phyloP scores from a whole-genome alignment of 306 rosid genomes.

The Notholithocarpus densiflorus region DNA sequence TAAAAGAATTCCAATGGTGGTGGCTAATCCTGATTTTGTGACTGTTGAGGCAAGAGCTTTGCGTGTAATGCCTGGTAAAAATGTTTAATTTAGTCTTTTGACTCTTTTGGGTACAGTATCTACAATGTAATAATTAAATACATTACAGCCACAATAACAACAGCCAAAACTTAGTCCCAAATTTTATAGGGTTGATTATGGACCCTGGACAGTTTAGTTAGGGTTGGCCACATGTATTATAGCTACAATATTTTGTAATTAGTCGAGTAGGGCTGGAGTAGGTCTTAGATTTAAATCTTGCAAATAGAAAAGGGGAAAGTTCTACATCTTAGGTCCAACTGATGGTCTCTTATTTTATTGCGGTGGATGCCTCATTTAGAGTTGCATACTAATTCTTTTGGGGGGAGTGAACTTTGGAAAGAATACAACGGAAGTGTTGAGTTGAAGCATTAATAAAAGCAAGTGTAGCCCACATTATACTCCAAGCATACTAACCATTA shows the following conservation, averaged over 20 bases:
- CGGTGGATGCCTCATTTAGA: background rate
- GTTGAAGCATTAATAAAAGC: background rate
- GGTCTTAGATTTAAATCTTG: background rate
- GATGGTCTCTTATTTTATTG: background rate
- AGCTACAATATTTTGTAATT: background rate
- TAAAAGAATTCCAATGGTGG: slow-evolving; percentile 90
- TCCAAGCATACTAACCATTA: no score
- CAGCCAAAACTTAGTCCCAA: no score
- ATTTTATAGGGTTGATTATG: no score
- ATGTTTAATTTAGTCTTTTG: slow-evolving; percentile 13
- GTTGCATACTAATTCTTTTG: background rate
- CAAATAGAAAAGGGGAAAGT: background rate
- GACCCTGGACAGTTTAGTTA: no score
- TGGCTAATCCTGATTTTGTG: slow-evolving; percentile 95
- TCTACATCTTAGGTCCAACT: background rate
- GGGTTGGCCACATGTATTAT: no score
- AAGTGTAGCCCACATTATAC: background rate
- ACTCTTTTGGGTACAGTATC: background rate
- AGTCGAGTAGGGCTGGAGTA: background rate
- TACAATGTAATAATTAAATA: background rate
- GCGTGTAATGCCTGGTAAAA: slow-evolving; percentile 93
- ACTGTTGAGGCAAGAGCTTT: slow-evolving; percentile 87
- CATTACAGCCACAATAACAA: background rate
- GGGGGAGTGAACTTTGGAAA: background rate
- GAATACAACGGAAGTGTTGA: background rate